Percentiles rank a stretch among this genome's conserved stretches.
phyloP scores from a whole-genome alignment of 1,139 yeast genomes.

The Hansenula lynferdii region DNA sequence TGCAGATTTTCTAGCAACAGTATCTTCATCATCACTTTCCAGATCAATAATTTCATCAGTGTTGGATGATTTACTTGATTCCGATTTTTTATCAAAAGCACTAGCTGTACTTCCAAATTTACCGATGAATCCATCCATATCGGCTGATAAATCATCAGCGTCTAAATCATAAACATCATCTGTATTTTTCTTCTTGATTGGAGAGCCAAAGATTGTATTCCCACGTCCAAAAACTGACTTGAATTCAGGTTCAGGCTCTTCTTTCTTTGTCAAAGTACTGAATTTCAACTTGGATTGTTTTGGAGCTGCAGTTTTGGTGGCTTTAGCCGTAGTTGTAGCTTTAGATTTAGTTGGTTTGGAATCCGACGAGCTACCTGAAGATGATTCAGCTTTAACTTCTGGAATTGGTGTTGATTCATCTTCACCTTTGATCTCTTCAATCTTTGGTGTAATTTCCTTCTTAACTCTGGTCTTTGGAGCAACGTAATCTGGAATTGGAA shows the following conservation, averaged over 20 bases:
- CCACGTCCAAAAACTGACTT: slow-evolving; percentile 20
- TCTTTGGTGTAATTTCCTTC: slow-evolving; percentile 15
- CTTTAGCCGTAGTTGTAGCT: neutral
- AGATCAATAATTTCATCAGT: slow-evolving; percentile 6
- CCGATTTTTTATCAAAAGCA: slow-evolving; percentile 7
- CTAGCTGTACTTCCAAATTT: slow-evolving; percentile 19
- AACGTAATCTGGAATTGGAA: slow-evolving; percentile 21
- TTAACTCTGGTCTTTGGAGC: slow-evolving; percentile 19
- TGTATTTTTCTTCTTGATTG: slow-evolving; percentile 14
- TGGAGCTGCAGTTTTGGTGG: neutral
- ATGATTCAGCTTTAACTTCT: no score
- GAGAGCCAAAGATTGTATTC: slow-evolving; percentile 24
- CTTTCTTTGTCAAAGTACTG: slow-evolving; percentile 2
- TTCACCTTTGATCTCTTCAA: slow-evolving; percentile 11
- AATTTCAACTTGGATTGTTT: neutral
- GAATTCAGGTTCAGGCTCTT: slow-evolving; percentile 15
- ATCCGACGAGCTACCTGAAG: neutral
- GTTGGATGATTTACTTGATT: slow-evolving; percentile 1
- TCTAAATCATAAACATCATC: slow-evolving; percentile 24
- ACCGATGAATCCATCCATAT: slow-evolving; percentile 10
- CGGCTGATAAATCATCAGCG: slow-evolving; percentile 24
- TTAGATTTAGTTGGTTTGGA: neutral
- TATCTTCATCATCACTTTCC: slow-evolving; percentile 7
- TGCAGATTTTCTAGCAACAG: neutral
- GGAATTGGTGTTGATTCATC: neutral